These are phyloP conservation scores for Escallonia herrerae DNA, from an alignment of 129 eudicot genomes.

Conservation along the genomic window DNA sequence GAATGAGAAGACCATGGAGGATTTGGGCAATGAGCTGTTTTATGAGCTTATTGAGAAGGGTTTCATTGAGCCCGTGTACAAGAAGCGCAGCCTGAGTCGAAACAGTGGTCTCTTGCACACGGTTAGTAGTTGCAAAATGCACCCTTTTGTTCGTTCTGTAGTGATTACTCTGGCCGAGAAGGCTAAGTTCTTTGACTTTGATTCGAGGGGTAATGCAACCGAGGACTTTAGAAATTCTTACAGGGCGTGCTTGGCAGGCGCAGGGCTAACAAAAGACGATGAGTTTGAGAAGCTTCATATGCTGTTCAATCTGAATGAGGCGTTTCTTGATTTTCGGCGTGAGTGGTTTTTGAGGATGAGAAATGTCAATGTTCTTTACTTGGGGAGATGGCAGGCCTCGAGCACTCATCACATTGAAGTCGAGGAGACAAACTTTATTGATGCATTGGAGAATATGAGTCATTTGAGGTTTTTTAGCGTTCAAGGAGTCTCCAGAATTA, in stretches of 20 bases:
- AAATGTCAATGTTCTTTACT: constrained; percentile 26
- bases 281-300: constrained; percentile 28
- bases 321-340: constrained; percentile 24
- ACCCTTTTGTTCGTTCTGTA: constrained; percentile 5
- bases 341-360: constrained; percentile 45
- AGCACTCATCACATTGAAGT: constrained; percentile 36
- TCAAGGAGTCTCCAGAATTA: constrained; percentile 50
- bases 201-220: constrained; percentile 20
- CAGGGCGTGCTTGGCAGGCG: constrained; percentile 30
- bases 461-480: constrained; percentile 40
- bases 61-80: constrained; percentile 1
- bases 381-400: constrained; percentile 48
- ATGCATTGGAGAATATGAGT: constrained; percentile 22
- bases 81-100: background rate
- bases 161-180: background rate
- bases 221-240: constrained; percentile 19
- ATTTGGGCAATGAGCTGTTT: background rate
- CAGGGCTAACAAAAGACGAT: constrained; percentile 25
- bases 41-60: background rate
- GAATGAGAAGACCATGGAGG: background rate
- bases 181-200: constrained; percentile 8
- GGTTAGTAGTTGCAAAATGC: constrained; percentile 7
- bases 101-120: background rate
- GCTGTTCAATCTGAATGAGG: constrained; percentile 35
- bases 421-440: constrained; percentile 20